phyloP scores from a whole-genome alignment of 1,284 basidiomycete genomes.

The Heliocybe sulcata region DNA sequence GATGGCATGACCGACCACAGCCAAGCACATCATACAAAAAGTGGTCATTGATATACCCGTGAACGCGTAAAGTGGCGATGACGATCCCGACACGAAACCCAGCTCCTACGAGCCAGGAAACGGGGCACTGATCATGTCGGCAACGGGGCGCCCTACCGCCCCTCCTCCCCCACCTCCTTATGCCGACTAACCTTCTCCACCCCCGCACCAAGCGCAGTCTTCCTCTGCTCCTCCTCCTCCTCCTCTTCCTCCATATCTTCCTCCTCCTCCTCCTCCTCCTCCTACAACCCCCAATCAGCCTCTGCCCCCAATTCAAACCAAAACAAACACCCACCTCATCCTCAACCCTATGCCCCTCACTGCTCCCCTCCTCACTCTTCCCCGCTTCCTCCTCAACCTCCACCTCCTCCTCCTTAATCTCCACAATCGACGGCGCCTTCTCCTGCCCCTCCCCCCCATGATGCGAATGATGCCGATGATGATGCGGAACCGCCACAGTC shows the following conservation, averaged over 20 bases:
- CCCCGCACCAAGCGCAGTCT: neutral
- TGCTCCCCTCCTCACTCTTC: neutral
- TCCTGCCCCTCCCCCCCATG: no score
- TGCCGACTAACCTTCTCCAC: neutral
- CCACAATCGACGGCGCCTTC: no score
- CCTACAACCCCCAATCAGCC: no score
- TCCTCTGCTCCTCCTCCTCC: neutral
- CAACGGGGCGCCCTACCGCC: no score
- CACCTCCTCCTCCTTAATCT: neutral
- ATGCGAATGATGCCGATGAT: no score
- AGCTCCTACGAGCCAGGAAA: no score
- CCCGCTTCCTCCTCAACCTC: neutral
- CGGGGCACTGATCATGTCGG: no score
- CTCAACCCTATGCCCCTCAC: neutral
- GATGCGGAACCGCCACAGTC: neutral
- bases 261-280: neutral
- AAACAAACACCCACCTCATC: neutral
- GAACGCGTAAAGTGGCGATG: no score
- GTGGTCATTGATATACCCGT: no score
- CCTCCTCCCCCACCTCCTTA: constrained; percentile 2
- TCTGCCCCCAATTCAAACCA: neutral
- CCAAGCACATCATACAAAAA: no score
- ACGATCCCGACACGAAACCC: no score
- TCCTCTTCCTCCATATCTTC: neutral
- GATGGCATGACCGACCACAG: no score